These are phyloP conservation scores for Remersonia thermophila DNA, from an alignment of 2,329 filamentous ascomycete species.

Conservation along the genomic window DNA sequence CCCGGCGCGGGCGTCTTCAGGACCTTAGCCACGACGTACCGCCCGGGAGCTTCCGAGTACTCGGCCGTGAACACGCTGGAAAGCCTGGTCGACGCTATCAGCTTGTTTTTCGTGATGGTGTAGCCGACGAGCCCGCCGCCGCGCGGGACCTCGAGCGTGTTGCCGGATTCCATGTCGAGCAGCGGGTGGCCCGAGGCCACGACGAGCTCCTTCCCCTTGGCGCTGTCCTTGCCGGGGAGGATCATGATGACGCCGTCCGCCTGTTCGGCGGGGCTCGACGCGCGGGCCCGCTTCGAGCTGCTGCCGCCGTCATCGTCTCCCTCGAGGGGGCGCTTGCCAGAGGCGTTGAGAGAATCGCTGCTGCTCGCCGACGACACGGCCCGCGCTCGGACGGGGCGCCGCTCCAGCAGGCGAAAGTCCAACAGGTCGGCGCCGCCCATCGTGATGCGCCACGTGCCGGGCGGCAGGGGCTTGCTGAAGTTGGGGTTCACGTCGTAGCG, in stretches of 20 bases:
- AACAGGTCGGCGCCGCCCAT: constrained; percentile 37
- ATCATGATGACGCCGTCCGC: constrained; percentile 45
- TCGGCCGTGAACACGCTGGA: constrained; percentile 45
- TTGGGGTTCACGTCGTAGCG: constrained; percentile 28
- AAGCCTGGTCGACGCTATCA: constrained; percentile 42
- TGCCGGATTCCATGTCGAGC: constrained; percentile 36
- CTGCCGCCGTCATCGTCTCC: constrained; percentile 28
- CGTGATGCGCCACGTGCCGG: constrained; percentile 45
- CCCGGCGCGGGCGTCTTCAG: constrained; percentile 38
- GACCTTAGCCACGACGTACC: constrained; percentile 48
- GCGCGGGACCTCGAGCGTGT: constrained; percentile 37
- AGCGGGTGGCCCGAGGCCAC: constrained; percentile 36
- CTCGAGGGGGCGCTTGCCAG: constrained; percentile 38
- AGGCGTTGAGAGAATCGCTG: constrained; percentile 29
- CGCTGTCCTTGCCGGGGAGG: constrained; percentile 32
- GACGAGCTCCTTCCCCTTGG: constrained; percentile 35
- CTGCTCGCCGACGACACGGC: constrained; percentile 18
- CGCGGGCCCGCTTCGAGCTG: constrained; percentile 30
- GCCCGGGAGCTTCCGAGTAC: constrained; percentile 39
- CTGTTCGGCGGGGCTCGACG: constrained; percentile 14
- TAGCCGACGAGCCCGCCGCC: constrained; percentile 41
- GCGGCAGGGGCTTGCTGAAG: constrained; percentile 34
- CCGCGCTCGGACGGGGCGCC: constrained; percentile 28
- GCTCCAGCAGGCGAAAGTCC: constrained; percentile 47
- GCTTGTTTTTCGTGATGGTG: constrained; percentile 40